Base-by-base conservation (phyloP, 2,329 filamentous ascomycete genomes). In the Neocatenulostroma microsporum region DNA sequence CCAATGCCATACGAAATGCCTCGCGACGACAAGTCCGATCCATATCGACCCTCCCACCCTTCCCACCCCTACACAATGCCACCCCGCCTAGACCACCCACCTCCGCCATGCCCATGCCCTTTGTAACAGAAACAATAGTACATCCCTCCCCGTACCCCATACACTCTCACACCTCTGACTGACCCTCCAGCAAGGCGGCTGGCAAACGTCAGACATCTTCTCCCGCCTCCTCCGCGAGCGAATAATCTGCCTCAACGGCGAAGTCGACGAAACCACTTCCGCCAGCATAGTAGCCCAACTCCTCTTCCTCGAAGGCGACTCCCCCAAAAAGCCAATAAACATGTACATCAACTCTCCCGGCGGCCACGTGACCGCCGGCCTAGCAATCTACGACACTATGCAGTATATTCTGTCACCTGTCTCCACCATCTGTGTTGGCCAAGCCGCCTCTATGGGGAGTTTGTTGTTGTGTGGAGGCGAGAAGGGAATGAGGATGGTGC, bases 331-430 rank as follows among this genome's bases (percentile, higher is more conserved):
- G 61, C 84, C 87, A 10, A 96, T 98, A 48, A 91, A 84, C 35
- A 84, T 98, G 61, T 98, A 98, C 63, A 98, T 98, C 62, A 94
- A 98, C 67, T 94, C 85, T 0, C 89, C 89, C 0, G 91, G 91
- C 33, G 91, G 91, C 38, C 89, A 84, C 27, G 88, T 98, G 26
- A 89, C 83, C 44, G 89, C 91, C 1, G 70, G 70, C 3, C 68
- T 81, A 42, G 88, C 91, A 18, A 96, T 98, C 55, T 98, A 98
- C 71, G 91, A 98, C 61, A 98, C 91, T 10, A 96, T 98, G 89
- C 80, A 82, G 51, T 98, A 98, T 62, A 96, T 98, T 58, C 80
- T 82, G 42, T 84, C 84, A 3, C 86, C 89, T 1, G 87, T 98
- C 0, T 89, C 83, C 28, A 98, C 91, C 1, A 91, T 98, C 20